Evolutionary conservation across 2,329 filamentous ascomycete genomes (phyloP), one percentile per base, ranked within the genome.

Genomic region (Pleoardoris graminearum): DNA sequence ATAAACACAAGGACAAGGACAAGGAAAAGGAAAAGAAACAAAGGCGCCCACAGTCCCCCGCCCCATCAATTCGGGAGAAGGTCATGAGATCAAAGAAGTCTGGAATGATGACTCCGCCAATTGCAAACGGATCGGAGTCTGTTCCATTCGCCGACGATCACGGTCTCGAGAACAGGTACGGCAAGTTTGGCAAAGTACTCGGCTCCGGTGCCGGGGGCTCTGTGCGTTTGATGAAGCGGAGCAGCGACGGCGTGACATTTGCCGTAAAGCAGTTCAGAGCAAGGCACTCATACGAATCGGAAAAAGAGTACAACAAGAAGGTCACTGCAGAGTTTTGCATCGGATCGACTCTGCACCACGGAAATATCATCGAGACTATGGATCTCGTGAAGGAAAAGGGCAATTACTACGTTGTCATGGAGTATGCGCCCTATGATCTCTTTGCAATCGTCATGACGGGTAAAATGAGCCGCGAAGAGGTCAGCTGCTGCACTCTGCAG

Each of bases 361-460:
- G 94, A 65, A 99, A 99, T 71, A 91, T 99, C 62, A 97, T 99
- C 65, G 94, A 99, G 74, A 97, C 94, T 1, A 82, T 99, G 60
- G 94, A 99, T 73, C 96, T 99, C 58, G 85, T 99, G 10, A 90
- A 95, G 61, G 94, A 99, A 75, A 94, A 93, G 74, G 86, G 85
- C 45, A 91, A 88, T 59, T 99, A 94, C 91, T 99, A 91, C 67
- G 93, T 97, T 69, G 94, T 99, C 36, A 99, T 99, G 94, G 94
- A 99, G 70, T 99, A 96, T 68, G 94, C 92, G 10, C 94, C 94
- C 0, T 99, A 82, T 68, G 94, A 99, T 72, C 82, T 99, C 25
- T 99, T 99, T 71, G 94, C 94, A 11, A 96, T 95, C 59, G 94
- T 99, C 61, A 99, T 99, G 94, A 97, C 94, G 0, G 94, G 94